phyloP scores from a whole-genome alignment of 129 eudicot genomes.

The Flaveria linearis region DNA sequence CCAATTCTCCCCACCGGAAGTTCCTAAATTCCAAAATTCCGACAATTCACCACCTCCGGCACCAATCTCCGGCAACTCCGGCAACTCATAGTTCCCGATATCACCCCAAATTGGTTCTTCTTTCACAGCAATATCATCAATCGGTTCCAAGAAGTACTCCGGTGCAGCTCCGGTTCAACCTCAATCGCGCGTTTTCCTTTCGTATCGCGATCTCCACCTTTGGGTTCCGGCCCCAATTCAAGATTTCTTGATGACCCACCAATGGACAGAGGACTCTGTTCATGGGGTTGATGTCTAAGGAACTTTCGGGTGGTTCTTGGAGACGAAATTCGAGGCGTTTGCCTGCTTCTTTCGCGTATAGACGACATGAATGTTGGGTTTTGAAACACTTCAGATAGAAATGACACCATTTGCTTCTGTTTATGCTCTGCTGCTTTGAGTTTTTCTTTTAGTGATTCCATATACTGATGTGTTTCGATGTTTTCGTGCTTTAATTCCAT shows the following conservation, averaged over 20 bases:
- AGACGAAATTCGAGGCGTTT: slow-evolving; percentile 32
- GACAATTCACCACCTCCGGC: slow-evolving; percentile 37
- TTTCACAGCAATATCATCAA: slow-evolving; percentile 38
- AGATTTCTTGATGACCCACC: slow-evolving; percentile 8
- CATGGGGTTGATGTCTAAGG: slow-evolving; percentile 52
- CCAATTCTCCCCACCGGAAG: slow-evolving; percentile 54
- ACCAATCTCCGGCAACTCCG: slow-evolving; percentile 45
- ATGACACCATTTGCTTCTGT: slow-evolving; percentile 80
- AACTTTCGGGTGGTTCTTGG: slow-evolving; percentile 54
- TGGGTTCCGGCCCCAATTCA: background rate
- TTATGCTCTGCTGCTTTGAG: slow-evolving; percentile 70
- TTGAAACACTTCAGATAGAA: slow-evolving; percentile 62
- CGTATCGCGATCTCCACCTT: slow-evolving; percentile 23
- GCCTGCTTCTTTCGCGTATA: slow-evolving; percentile 32
- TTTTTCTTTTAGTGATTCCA: slow-evolving; percentile 61
- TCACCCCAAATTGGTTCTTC: slow-evolving; percentile 62
- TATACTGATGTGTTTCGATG: slow-evolving; percentile 49
- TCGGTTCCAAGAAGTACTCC: slow-evolving; percentile 40
- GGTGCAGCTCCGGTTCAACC: slow-evolving; percentile 30
- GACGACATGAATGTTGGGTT: slow-evolving; percentile 42
- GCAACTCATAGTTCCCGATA: slow-evolving; percentile 46
- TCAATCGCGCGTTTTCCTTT: slow-evolving; percentile 44
- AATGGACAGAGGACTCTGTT: slow-evolving; percentile 7
- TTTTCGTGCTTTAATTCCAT: slow-evolving; percentile 67
- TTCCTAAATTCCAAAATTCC: slow-evolving; percentile 59